These are phyloP conservation scores for Isabelozyma pseudorhagii DNA, from an alignment of 805 yeast genomes.

Conservation along the genomic window DNA sequence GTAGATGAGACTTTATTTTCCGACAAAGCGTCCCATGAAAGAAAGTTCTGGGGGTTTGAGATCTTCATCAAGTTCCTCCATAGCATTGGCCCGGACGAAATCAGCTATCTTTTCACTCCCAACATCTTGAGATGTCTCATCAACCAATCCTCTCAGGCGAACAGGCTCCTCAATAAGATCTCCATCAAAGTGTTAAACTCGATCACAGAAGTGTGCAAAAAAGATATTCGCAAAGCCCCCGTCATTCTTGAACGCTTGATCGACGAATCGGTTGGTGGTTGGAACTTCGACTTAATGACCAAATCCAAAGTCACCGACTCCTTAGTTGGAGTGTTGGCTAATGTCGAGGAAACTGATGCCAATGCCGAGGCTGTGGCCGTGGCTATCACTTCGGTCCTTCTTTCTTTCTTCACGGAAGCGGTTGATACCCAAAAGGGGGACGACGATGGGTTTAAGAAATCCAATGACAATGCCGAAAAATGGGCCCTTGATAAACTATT, in stretches of 20 bases:
- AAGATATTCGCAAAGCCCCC: constrained; percentile 39
- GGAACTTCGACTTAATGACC: constrained; percentile 74
- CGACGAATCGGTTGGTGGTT: constrained; percentile 41
- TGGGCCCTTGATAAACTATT: constrained; percentile 63
- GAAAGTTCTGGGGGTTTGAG: constrained; percentile 85
- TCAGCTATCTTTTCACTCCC: constrained; percentile 46
- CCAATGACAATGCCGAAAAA: constrained; percentile 38
- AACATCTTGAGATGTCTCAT: constrained; percentile 71
- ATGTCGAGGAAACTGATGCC: constrained; percentile 8
- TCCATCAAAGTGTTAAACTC: constrained; percentile 51
- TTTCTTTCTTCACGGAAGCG: constrained; percentile 20
- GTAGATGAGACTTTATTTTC: constrained; percentile 81
- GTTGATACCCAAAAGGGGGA: constrained; percentile 19
- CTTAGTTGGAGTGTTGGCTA: constrained; percentile 22
- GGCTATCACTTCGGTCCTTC: constrained; percentile 18
- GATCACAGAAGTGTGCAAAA: constrained; percentile 36
- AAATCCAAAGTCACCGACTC: constrained; percentile 59
- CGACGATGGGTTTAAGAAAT: constrained; percentile 15
- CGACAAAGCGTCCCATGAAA: constrained; percentile 73
- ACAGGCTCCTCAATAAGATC: constrained; percentile 63
- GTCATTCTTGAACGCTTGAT: constrained; percentile 21
- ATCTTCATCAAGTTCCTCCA: constrained; percentile 52
- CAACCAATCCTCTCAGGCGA: constrained; percentile 68
- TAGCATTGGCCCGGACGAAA: constrained; percentile 10
- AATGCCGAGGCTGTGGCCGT: constrained; percentile 14